A percentile compares a stretch with the other conserved stretches of the same genome.
These are phyloP conservation scores for Rosa persica DNA, from an alignment of 306 rosid species.

Conservation along the genomic window DNA sequence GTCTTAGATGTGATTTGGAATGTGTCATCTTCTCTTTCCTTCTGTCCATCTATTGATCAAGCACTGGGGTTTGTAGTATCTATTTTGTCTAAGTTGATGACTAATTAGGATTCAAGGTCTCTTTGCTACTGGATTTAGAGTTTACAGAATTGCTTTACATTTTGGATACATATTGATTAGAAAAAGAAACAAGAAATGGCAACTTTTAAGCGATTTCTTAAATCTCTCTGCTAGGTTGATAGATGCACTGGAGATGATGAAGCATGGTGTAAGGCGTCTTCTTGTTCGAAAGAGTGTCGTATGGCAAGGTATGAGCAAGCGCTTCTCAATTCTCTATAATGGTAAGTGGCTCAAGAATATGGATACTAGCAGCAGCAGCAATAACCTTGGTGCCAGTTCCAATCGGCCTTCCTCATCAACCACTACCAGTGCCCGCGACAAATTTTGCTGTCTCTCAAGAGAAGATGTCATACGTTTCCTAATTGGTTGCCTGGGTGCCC, in stretches of 20 bases:
- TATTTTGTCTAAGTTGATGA: background rate
- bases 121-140: background rate
- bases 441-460: conserved; percentile 86
- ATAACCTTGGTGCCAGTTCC: conserved; percentile 43
- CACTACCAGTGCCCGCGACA: conserved; percentile 37
- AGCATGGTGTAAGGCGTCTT: conserved; percentile 88
- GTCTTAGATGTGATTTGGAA: background rate
- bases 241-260: conserved; percentile 98
- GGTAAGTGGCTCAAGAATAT: conserved; percentile 88
- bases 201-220: background rate
- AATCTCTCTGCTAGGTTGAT: conserved; percentile 58
- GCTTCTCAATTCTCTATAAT: conserved; percentile 83
- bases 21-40: background rate
- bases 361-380: conserved; percentile 59
- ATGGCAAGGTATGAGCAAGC: conserved; percentile 99
- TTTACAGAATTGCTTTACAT: background rate
- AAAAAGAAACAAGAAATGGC: background rate
- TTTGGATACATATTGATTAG: background rate
- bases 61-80: background rate
- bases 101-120: background rate
- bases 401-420: conserved; percentile 62
- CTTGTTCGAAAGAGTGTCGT: conserved; percentile 79
- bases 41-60: background rate
- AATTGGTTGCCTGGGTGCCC: conserved; percentile 95
- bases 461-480: conserved; percentile 96